Evolutionary conservation across 2,329 filamentous ascomycete species (phyloP).

Genomic region (Paecilomyces niveus): DNA sequence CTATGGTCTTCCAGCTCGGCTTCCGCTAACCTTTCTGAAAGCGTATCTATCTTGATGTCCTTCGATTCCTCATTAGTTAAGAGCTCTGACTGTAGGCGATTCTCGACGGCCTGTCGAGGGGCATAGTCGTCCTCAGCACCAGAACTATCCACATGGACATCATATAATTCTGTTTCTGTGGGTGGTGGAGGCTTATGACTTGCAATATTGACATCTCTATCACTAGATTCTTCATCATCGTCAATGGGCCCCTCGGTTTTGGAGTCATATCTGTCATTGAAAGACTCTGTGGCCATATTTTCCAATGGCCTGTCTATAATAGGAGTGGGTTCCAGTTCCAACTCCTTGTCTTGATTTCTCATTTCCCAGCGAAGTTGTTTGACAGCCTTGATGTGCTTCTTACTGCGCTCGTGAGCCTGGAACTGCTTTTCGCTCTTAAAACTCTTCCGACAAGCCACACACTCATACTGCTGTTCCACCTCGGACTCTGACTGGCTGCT

Average conservation of each 20-base stretch:
- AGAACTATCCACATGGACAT: neutral
- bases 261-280: neutral
- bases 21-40: slow-evolving; percentile 12
- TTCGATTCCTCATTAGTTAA: slow-evolving; percentile 5
- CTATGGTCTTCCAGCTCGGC: slow-evolving; percentile 11
- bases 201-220: neutral
- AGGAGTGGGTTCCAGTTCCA: slow-evolving; percentile 10
- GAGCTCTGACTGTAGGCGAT: slow-evolving; percentile 24
- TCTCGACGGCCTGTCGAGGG: slow-evolving; percentile 33
- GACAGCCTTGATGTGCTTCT: slow-evolving; percentile 86
- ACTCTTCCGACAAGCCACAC: slow-evolving; percentile 56
- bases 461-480: slow-evolving; percentile 53
- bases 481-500: slow-evolving; percentile 40
- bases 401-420: slow-evolving; percentile 88
- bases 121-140: slow-evolving; percentile 36
- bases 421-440: slow-evolving; percentile 92
- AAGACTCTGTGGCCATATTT: neutral
- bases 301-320: neutral
- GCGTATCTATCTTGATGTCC: slow-evolving; percentile 6
- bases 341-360: slow-evolving; percentile 65
- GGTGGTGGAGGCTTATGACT: neutral
- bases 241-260: neutral
- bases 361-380: slow-evolving; percentile 75
- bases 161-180: neutral
- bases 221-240: neutral